These are phyloP conservation scores for Cyclostephanos tholiformis DNA, from an alignment of 108 stramenopile species.

Conservation along the genomic window DNA sequence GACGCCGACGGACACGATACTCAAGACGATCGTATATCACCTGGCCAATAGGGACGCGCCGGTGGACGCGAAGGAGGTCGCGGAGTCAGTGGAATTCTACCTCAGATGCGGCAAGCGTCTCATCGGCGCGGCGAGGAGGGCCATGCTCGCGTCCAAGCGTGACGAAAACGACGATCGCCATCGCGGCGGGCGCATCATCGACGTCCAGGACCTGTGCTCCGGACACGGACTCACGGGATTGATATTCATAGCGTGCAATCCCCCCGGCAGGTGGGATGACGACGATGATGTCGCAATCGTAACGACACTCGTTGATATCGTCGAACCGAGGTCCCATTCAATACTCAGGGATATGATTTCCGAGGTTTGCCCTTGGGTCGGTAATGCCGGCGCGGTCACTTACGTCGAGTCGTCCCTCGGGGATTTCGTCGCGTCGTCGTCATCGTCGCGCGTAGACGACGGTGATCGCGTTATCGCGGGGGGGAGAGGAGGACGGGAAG, in stretches of 20 bases:
- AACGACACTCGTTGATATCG: conserved; percentile 42
- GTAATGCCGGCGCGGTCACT: conserved; percentile 12
- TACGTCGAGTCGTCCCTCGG: conserved; percentile 32
- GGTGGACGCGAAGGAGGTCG: conserved; percentile 61
- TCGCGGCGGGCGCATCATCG: conserved; percentile 6
- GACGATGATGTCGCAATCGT: neutral
- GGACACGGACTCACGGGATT: conserved; percentile 64
- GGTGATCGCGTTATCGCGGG: neutral
- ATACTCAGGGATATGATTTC: conserved; percentile 46
- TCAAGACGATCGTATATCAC: conserved; percentile 52
- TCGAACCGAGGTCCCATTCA: conserved; percentile 51
- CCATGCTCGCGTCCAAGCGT: conserved; percentile 2
- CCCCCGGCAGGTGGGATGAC: conserved; percentile 23
- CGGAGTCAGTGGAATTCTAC: conserved; percentile 58
- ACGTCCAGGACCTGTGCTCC: conserved; percentile 51
- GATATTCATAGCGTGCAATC: conserved; percentile 65
- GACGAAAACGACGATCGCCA: conserved; percentile 1
- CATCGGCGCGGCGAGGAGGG: conserved; percentile 44
- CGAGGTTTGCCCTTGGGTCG: conserved; percentile 61
- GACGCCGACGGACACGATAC: conserved; percentile 46
- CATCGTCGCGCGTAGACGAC: neutral
- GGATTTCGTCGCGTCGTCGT: conserved; percentile 14
- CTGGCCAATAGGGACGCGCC: conserved; percentile 57
- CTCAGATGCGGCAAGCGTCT: conserved; percentile 51
- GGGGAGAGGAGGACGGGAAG: neutral